These are phyloP conservation scores for Dothiorella sarmentorum DNA, from an alignment of 2,329 filamentous ascomycete species.

Conservation along the genomic window DNA sequence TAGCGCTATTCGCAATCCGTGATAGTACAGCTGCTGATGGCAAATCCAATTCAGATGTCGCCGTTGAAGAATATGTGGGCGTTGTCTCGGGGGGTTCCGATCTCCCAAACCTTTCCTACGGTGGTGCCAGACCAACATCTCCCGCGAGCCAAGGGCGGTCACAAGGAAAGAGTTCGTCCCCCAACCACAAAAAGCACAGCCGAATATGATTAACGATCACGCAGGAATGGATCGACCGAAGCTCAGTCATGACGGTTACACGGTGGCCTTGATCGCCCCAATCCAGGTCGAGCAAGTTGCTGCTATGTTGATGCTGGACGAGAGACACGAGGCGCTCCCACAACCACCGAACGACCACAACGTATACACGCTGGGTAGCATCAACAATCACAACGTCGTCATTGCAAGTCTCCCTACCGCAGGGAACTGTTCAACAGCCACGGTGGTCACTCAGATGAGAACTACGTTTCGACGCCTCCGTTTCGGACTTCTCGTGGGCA, in stretches of 20 bases:
- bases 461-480: slow-evolving; percentile 21
- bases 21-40: too few species aligned
- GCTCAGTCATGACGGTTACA: background rate
- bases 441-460: background rate
- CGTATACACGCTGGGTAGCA: background rate
- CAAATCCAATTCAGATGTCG: too few species aligned
- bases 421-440: background rate
- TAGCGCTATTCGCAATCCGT: too few species aligned
- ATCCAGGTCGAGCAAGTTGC: background rate
- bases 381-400: background rate
- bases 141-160: too few species aligned
- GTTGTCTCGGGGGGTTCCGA: too few species aligned
- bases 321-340: background rate
- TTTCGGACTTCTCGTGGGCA: slow-evolving; percentile 26
- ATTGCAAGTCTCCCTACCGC: background rate
- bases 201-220: too few species aligned
- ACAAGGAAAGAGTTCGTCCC: too few species aligned
- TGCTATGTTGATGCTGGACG: background rate
- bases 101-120: too few species aligned
- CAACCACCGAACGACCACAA: background rate
- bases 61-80: too few species aligned
- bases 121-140: too few species aligned
- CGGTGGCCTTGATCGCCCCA: background rate
- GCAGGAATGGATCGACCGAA: too few species aligned
- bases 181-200: too few species aligned